Evolutionary conservation across 441 rosid genomes (phyloP).

Genomic region (Omphalea diandra): DNA sequence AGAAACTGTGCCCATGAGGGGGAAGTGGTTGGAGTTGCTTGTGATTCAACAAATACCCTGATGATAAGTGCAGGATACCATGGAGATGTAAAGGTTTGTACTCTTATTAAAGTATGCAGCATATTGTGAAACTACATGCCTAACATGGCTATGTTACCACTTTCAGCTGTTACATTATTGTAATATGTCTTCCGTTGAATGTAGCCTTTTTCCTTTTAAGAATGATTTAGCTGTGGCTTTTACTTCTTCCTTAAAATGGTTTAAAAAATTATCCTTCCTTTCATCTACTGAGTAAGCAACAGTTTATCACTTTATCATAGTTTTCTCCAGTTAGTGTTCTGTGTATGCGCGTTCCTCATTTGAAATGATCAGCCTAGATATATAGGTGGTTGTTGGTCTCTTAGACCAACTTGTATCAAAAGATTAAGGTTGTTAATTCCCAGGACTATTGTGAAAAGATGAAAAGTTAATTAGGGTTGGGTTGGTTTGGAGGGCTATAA

Average conservation of each 20-base stretch:
- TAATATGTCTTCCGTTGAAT: neutral
- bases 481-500: neutral
- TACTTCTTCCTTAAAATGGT: neutral
- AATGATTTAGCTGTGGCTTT: too few relatives aligned
- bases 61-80: conserved; percentile 93
- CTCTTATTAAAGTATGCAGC: neutral
- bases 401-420: neutral
- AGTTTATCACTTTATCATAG: neutral
- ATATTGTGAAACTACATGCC: neutral
- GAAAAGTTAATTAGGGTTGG: neutral
- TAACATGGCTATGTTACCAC: neutral
- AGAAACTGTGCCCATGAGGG: conserved; percentile 84
- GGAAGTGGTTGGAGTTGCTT: conserved; percentile 91
- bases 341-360: neutral
- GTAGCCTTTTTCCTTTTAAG: neutral
- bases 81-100: conserved; percentile 83
- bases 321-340: neutral
- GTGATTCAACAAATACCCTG: conserved; percentile 88
- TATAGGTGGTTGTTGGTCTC: neutral
- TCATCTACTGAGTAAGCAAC: neutral
- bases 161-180: neutral
- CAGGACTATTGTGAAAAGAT: neutral
- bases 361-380: neutral
- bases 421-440: neutral
- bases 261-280: neutral